A percentile compares a stretch with the other conserved stretches of the same genome.
Evolutionary conservation across 2,329 filamentous ascomycete genomes (phyloP).

Genomic region (Stagonosporopsis cucurbitacearum): DNA sequence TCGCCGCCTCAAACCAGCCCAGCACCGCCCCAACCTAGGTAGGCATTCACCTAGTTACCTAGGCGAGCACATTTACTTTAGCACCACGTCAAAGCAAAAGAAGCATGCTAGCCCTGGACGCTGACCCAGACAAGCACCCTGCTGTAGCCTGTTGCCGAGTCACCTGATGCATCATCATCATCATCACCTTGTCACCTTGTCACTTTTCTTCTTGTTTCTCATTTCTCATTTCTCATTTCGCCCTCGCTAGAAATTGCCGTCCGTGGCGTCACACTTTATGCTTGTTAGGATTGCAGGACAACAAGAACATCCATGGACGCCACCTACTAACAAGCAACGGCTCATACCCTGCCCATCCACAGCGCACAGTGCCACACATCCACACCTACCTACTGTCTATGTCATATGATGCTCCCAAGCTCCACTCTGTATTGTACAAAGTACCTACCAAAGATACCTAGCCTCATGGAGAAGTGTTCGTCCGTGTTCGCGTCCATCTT

Average conservation of each 20-base stretch:
- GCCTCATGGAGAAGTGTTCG: slow-evolving; percentile 16
- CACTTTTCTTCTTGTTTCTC: too few relatives aligned
- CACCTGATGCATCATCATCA: too few relatives aligned
- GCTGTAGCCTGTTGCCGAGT: too few relatives aligned
- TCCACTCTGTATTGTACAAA: too few relatives aligned
- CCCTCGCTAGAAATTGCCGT: background rate
- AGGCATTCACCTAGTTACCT: too few relatives aligned
- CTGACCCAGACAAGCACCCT: background rate
- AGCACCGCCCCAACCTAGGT: background rate
- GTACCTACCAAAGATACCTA: too few relatives aligned
- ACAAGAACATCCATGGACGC: background rate
- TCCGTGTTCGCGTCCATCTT: slow-evolving; percentile 7
- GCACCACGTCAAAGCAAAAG: slow-evolving; percentile 3
- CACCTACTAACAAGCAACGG: too few relatives aligned
- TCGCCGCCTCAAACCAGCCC: slow-evolving; percentile 13
- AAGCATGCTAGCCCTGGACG: slow-evolving; percentile 8
- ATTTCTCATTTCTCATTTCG: background rate
- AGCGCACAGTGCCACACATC: background rate
- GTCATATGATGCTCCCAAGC: too few relatives aligned
- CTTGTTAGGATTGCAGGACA: background rate
- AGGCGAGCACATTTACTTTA: too few relatives aligned
- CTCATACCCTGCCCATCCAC: too few relatives aligned
- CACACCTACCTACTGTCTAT: background rate
- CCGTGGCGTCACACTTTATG: background rate
- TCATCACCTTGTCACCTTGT: too few relatives aligned